Percentiles rank a stretch among this genome's conserved stretches.
Conservation (phyloP, 2,329 filamentous ascomycete species). For the Pseudogymnoascus sp. region DNA sequence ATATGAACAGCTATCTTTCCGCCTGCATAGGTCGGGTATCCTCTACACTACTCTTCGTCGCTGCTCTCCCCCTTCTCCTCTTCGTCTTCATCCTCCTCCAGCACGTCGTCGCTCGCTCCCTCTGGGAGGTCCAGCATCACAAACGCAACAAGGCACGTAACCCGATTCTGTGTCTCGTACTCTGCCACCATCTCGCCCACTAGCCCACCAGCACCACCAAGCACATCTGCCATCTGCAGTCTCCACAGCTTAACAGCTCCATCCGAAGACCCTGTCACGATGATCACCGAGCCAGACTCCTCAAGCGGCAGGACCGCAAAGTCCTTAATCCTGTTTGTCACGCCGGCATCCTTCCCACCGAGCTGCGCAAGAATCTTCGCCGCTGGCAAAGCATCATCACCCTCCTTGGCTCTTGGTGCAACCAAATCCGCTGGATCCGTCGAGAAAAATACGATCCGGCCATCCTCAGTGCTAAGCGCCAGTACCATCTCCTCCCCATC, state of each 20-base stretch:
- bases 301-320: conserved; percentile 62
- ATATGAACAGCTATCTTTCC: not conserved
- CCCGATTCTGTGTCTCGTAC: conserved; percentile 79
- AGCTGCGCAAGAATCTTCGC: conserved; percentile 68
- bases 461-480: conserved; percentile 83
- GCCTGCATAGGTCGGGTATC: conserved; percentile 2
- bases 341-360: conserved; percentile 63
- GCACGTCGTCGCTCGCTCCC: conserved; percentile 43
- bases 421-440: conserved; percentile 48
- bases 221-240: conserved; percentile 35
- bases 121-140: conserved; percentile 68
- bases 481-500: conserved; percentile 50
- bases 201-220: conserved; percentile 34
- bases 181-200: conserved; percentile 56
- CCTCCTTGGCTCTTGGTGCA: conserved; percentile 27
- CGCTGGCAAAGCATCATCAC: conserved; percentile 43
- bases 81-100: conserved; percentile 22
- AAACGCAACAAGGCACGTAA: conserved; percentile 84
- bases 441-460: conserved; percentile 75
- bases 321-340: conserved; percentile 73
- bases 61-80: conserved; percentile 20
- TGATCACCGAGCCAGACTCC: conserved; percentile 41
- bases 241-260: conserved; percentile 76
- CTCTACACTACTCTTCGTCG: conserved; percentile 12
- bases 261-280: conserved; percentile 77